Conservation (phyloP, 2,329 filamentous ascomycete species). For the Cordyceps pruinosa region DNA sequence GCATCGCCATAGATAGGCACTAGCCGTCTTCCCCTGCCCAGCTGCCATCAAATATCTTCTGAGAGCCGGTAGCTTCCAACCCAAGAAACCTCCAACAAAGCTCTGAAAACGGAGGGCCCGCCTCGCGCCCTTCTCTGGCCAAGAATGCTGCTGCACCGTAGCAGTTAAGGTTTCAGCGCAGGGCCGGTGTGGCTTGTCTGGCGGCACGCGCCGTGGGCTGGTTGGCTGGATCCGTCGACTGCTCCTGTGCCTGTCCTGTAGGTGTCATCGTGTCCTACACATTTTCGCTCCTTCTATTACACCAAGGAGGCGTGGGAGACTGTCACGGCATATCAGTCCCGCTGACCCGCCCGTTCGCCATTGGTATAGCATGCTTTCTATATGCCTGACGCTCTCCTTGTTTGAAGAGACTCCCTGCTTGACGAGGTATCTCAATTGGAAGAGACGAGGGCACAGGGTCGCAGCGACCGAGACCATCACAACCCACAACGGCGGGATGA, state of each 20-base stretch:
- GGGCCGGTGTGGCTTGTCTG: background rate
- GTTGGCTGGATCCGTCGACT: background rate
- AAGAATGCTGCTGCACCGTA: background rate
- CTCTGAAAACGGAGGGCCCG: background rate
- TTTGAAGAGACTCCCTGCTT: background rate
- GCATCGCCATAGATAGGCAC: too few relatives aligned
- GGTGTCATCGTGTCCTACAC: background rate
- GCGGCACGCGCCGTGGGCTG: conserved; percentile 3
- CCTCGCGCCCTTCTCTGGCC: background rate
- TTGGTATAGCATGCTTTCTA: background rate
- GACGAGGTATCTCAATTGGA: background rate
- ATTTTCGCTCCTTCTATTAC: background rate
- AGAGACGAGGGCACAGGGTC: background rate
- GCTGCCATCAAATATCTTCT: background rate
- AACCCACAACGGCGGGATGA: background rate
- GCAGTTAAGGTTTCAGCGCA: conserved; percentile 7
- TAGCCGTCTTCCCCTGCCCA: too few relatives aligned
- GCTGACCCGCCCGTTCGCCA: background rate
- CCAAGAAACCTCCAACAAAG: background rate
- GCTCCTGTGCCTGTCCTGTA: background rate
- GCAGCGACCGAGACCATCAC: background rate
- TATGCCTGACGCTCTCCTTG: background rate
- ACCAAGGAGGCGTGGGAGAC: background rate
- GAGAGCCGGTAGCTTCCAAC: background rate
- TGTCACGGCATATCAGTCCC: background rate